These are phyloP conservation scores for Erythrobasidium hasegawianum DNA, from an alignment of 1,284 basidiomycete genomes.

Conservation along the genomic window DNA sequence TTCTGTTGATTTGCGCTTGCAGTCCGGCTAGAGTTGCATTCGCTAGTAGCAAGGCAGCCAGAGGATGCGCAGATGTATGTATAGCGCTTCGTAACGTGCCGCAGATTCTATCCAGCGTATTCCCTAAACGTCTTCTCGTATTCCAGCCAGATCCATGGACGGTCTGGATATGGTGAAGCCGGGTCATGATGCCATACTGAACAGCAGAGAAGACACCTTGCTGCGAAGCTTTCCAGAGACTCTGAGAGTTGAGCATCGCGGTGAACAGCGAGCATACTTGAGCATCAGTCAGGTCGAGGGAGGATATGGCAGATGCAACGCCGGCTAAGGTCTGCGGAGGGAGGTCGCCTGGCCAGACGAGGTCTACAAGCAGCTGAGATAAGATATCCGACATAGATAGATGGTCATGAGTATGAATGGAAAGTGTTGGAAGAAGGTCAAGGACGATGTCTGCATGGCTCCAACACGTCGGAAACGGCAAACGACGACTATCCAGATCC, in stretches of 20 bases:
- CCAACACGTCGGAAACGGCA: not conserved
- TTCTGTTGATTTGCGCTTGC: slow-evolving; percentile 38
- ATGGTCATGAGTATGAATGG: not conserved
- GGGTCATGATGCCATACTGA: slow-evolving; percentile 32
- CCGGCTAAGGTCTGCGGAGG: slow-evolving; percentile 4
- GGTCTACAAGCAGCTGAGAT: slow-evolving; percentile 24
- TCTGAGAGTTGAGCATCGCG: slow-evolving; percentile 15
- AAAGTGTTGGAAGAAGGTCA: too few relatives aligned
- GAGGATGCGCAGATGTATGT: slow-evolving; percentile 10
- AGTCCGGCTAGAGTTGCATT: slow-evolving; percentile 36
- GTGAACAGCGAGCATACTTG: slow-evolving; percentile 12
- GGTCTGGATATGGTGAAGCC: slow-evolving; percentile 31
- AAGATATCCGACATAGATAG: not conserved
- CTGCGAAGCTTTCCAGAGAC: not conserved
- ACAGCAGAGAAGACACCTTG: slow-evolving; percentile 33
- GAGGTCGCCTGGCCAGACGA: slow-evolving; percentile 9
- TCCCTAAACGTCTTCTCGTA: slow-evolving; percentile 22
- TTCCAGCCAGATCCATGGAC: slow-evolving; percentile 34
- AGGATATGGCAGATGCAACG: slow-evolving; percentile 11
- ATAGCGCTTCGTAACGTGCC: slow-evolving; percentile 14
- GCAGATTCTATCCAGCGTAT: slow-evolving; percentile 27
- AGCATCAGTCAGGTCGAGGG: slow-evolving; percentile 17
- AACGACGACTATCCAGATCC: slow-evolving; percentile 19
- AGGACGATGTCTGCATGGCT: not conserved
- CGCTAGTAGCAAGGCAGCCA: slow-evolving; percentile 30